Evolutionary conservation across 192 early-diverging fungal species (phyloP).

Genomic region (Coemansia sp.): DNA sequence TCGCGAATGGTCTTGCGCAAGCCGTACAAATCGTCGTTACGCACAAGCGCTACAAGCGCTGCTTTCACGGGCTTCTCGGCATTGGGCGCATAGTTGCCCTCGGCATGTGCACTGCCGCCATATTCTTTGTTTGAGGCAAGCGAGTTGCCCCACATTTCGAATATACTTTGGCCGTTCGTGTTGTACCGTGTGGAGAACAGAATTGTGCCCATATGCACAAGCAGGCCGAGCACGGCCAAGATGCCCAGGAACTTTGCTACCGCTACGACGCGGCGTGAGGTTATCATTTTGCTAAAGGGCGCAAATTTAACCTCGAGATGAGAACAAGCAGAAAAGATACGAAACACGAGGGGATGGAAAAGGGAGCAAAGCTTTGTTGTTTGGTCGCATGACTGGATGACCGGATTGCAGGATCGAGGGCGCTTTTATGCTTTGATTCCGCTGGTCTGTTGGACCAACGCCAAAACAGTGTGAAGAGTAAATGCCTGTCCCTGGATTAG

Average conservation of each 20-base stretch:
- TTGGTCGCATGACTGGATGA: too few species aligned
- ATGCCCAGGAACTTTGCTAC: slow-evolving; percentile 36
- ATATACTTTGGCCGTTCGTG: slow-evolving; percentile 28
- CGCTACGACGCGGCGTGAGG: slow-evolving; percentile 28
- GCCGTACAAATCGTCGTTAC: slow-evolving; percentile 65
- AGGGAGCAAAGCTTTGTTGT: too few species aligned
- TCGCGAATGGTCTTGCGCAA: slow-evolving; percentile 58
- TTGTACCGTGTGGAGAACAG: slow-evolving; percentile 38
- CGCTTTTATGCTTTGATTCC: too few species aligned
- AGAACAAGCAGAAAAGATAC: too few species aligned
- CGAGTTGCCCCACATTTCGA: slow-evolving; percentile 30
- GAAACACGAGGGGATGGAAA: too few species aligned
- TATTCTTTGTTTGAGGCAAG: slow-evolving; percentile 14
- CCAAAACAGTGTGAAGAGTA: too few species aligned
- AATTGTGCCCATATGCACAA: slow-evolving; percentile 34
- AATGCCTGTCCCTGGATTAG: too few species aligned
- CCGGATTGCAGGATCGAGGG: too few species aligned
- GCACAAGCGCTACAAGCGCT: slow-evolving; percentile 64
- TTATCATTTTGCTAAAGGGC: slow-evolving; percentile 16
- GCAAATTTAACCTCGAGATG: too few species aligned
- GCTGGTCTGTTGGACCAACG: too few species aligned
- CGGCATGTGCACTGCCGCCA: slow-evolving; percentile 10
- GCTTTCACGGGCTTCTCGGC: slow-evolving; percentile 51
- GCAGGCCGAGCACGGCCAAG: slow-evolving; percentile 27
- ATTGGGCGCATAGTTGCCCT: slow-evolving; percentile 20